Conservation (phyloP, 176 grass and related monocot genomes). For the Coix lacrymajobi region DNA sequence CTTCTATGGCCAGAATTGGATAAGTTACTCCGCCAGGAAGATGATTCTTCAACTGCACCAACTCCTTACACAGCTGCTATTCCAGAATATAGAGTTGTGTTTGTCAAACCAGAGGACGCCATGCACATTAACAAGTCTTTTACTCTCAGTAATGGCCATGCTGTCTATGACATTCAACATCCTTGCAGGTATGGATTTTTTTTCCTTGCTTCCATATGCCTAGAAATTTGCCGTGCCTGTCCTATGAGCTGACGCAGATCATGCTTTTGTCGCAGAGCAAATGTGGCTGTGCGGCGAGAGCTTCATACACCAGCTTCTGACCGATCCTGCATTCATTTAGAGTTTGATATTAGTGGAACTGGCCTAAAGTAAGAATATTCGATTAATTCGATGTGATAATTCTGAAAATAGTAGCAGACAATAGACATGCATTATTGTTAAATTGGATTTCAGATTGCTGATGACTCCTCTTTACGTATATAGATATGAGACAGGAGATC, state of each 20-base stretch:
- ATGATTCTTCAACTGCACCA: constrained; percentile 37
- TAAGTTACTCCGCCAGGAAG: constrained; percentile 65
- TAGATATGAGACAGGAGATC: constrained; percentile 93
- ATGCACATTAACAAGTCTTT: constrained; percentile 53
- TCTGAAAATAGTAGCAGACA: neutral
- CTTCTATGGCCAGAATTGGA: constrained; percentile 84
- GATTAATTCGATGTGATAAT: neutral
- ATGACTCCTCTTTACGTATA: constrained; percentile 8
- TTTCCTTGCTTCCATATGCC: neutral
- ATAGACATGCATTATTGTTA: neutral
- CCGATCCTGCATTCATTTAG: constrained; percentile 92
- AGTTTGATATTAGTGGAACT: constrained; percentile 89
- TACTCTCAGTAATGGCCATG: constrained; percentile 71
- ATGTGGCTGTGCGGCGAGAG: constrained; percentile 68
- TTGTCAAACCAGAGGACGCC: constrained; percentile 54
- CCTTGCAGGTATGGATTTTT: constrained; percentile 59
- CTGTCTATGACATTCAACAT: constrained; percentile 74
- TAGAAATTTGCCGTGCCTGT: neutral
- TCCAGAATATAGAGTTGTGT: constrained; percentile 74
- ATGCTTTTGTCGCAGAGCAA: constrained; percentile 45
- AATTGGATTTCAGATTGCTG: neutral
- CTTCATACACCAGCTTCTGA: constrained; percentile 90
- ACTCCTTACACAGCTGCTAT: constrained; percentile 80
- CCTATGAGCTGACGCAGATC: neutral
- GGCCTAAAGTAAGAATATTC: constrained; percentile 61